A percentile compares a stretch with the other conserved stretches of the same genome.
Evolutionary conservation across 441 rosid genomes (phyloP).

Genomic region (Populus hybrid): DNA sequence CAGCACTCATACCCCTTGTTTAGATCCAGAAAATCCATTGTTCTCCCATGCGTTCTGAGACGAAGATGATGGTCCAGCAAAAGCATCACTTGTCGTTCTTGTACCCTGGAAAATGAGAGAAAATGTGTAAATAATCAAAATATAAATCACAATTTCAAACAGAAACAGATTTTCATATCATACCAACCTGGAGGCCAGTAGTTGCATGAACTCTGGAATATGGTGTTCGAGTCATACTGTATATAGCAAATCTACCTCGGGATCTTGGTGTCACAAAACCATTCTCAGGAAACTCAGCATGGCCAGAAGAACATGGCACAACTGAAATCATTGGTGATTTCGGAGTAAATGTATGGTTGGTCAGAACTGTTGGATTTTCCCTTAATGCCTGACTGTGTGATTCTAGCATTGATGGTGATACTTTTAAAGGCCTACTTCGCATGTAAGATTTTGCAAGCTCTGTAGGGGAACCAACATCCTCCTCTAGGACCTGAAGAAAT

Average conservation of each 20-base stretch:
- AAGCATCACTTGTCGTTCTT: conserved; percentile 24
- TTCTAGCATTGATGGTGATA: conserved; percentile 54
- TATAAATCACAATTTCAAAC: conserved; percentile 5
- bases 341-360: conserved; percentile 33
- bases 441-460: conserved; percentile 97
- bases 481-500: conserved; percentile 62
- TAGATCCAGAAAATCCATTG: conserved; percentile 52
- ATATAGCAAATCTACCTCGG: conserved; percentile 85
- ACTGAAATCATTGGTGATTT: conserved; percentile 47
- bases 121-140: conserved; percentile 8
- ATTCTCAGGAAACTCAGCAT: conserved; percentile 46
- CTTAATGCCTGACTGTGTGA: conserved; percentile 40
- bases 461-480: conserved; percentile 78
- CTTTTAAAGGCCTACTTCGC: conserved; percentile 77
- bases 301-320: conserved; percentile 48
- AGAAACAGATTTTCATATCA: conserved; percentile 6
- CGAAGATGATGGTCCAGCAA: conserved; percentile 49
- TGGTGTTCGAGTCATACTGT: conserved; percentile 88
- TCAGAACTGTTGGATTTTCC: conserved; percentile 44
- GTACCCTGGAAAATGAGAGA: conserved; percentile 34
- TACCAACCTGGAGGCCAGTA: conserved; percentile 47
- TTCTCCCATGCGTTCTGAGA: conserved; percentile 48
- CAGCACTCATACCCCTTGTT: conserved; percentile 42
- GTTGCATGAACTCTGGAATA: conserved; percentile 61
- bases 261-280: conserved; percentile 77